Conservation (phyloP, 2,329 filamentous ascomycete genomes). For the Hymenoscyphus linearis region DNA sequence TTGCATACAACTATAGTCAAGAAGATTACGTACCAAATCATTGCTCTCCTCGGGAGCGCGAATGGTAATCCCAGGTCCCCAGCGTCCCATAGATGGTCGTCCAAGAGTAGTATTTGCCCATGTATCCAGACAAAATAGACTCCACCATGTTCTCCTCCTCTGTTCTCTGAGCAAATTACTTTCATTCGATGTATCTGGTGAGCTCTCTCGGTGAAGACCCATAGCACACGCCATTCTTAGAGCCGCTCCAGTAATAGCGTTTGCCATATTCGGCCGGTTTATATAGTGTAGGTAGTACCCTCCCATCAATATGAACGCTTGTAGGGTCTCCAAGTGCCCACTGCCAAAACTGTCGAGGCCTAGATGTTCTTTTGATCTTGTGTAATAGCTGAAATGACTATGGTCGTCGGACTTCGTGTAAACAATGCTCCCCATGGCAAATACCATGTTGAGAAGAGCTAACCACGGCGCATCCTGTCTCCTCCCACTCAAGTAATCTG, state of each 20-base stretch:
- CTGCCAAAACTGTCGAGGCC: conserved; percentile 63
- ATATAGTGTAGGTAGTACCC: conserved; percentile 76
- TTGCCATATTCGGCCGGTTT: conserved; percentile 72
- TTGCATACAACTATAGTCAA: neutral
- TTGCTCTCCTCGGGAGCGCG: conserved; percentile 46
- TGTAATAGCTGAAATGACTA: conserved; percentile 65
- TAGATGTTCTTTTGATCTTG: conserved; percentile 60
- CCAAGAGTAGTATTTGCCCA: conserved; percentile 69
- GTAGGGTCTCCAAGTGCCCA: conserved; percentile 67
- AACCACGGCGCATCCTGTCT: conserved; percentile 66
- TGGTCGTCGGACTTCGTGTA: conserved; percentile 56
- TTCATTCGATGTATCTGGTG: conserved; percentile 28
- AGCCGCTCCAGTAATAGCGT: conserved; percentile 65
- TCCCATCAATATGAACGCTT: conserved; percentile 65
- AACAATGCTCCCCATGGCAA: conserved; percentile 68
- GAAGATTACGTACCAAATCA: conserved; percentile 23
- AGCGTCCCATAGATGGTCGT: conserved; percentile 63
- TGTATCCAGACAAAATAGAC: conserved; percentile 66
- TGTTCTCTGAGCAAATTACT: conserved; percentile 48
- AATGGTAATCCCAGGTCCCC: conserved; percentile 63
- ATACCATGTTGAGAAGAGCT: conserved; percentile 69
- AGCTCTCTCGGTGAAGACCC: conserved; percentile 62
- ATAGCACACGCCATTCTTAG: conserved; percentile 70
- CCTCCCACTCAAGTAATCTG: conserved; percentile 56
- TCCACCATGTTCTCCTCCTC: conserved; percentile 68